Evolutionary conservation across 2,329 filamentous ascomycete genomes (phyloP).

Genomic region (Chrysosporium queenslandicum): DNA sequence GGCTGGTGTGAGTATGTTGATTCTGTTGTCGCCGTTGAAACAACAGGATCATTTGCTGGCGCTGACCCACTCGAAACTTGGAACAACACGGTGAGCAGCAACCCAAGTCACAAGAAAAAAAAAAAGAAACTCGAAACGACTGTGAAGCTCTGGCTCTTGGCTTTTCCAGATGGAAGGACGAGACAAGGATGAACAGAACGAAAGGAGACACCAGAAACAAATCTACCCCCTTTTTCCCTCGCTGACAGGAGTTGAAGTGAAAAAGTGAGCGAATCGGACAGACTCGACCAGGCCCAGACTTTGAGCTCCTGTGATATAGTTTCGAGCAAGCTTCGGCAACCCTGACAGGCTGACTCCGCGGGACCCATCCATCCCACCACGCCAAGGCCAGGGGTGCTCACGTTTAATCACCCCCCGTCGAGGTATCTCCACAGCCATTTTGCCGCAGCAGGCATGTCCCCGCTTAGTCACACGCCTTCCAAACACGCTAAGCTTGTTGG

Average conservation of each 20-base stretch:
- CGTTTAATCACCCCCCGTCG: background rate
- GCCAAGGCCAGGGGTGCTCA: background rate
- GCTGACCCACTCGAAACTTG: conserved; percentile 2
- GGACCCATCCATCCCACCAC: too few species aligned
- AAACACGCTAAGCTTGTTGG: background rate
- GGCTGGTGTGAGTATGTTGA: background rate
- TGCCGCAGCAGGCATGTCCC: too few species aligned
- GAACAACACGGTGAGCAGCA: conserved; percentile 1
- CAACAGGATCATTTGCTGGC: conserved; percentile 7
- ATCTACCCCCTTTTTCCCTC: background rate
- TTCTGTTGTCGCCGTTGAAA: conserved; percentile 4
- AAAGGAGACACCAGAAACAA: background rate
- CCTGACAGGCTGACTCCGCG: too few species aligned
- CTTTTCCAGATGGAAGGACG: background rate
- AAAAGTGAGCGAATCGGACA: background rate
- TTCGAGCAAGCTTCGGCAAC: background rate
- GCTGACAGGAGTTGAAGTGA: background rate
- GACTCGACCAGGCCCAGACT: background rate
- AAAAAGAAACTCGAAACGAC: background rate
- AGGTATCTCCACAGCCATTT: conserved; percentile 1
- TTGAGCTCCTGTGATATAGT: background rate
- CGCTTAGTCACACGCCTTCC: background rate
- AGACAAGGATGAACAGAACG: background rate
- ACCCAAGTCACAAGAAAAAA: background rate
- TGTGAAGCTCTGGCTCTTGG: background rate